Evolutionary conservation across 768 basidiomycete species (phyloP).

Genomic region (Suillus fuscotomentosus): DNA sequence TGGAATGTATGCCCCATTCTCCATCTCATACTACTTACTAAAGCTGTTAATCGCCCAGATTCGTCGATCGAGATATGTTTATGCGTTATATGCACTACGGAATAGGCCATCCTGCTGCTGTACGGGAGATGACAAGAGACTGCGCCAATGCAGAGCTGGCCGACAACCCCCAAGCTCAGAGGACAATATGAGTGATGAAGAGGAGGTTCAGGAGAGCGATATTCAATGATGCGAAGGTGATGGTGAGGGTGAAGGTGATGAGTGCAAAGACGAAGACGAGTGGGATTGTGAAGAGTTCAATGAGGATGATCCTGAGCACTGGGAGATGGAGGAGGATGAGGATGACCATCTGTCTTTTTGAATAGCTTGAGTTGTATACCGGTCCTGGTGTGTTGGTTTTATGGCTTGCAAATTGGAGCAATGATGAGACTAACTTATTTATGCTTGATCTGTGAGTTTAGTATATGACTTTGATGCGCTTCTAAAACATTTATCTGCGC

Average conservation of each 20-base stretch:
- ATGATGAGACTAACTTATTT: slow-evolving; percentile 90
- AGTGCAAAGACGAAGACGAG: neutral
- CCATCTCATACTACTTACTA: neutral
- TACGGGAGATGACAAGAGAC: neutral
- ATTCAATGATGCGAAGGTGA: neutral
- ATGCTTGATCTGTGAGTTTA: slow-evolving; percentile 86
- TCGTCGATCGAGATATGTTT: neutral
- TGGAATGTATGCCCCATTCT: neutral
- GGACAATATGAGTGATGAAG: too few relatives aligned
- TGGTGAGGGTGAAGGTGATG: neutral
- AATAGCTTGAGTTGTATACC: slow-evolving; percentile 57
- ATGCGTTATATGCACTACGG: neutral
- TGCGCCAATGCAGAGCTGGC: neutral
- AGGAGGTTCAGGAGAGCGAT: neutral
- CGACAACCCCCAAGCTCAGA: neutral
- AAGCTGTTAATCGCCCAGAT: neutral
- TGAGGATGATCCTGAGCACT: too few relatives aligned
- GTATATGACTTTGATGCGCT: slow-evolving; percentile 2
- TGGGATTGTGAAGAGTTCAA: too few relatives aligned
- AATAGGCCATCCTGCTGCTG: neutral
- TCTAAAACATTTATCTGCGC: slow-evolving; percentile 5
- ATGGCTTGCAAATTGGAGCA: slow-evolving; percentile 87
- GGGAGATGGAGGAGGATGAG: too few relatives aligned
- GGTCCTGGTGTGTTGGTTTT: slow-evolving; percentile 65
- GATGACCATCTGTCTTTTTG: too few relatives aligned